These are phyloP conservation scores for Thermochaetoides thermophila DNA, from an alignment of 495 filamentous ascomycete genomes.

Conservation along the genomic window DNA sequence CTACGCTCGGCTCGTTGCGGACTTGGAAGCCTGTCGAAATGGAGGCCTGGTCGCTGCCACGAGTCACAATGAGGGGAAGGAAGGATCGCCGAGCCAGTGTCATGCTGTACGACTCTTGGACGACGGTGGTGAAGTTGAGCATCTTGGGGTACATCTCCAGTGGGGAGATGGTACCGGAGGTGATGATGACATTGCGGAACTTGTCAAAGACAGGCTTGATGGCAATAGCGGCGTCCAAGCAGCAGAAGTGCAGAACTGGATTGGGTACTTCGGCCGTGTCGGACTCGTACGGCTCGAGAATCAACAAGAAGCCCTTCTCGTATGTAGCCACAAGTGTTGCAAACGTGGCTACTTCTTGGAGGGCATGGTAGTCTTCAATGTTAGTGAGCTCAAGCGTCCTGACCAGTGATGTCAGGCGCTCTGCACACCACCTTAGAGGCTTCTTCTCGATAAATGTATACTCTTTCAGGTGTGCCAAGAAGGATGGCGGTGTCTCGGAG, in stretches of 20 bases:
- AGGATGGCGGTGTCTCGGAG: constrained; percentile 89
- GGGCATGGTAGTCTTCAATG: constrained; percentile 91
- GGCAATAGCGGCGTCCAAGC: constrained; percentile 92
- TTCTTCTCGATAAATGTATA: constrained; percentile 97
- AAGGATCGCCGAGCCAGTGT: constrained; percentile 91
- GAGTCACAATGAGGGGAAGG: constrained; percentile 91
- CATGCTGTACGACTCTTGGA: constrained; percentile 96
- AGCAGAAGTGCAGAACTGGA: constrained; percentile 89
- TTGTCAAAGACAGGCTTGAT: constrained; percentile 97
- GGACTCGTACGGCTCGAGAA: constrained; percentile 91
- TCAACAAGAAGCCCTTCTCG: constrained; percentile 91
- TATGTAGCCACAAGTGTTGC: constrained; percentile 97
- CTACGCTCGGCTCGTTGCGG: constrained; percentile 84
- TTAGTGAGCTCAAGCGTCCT: constrained; percentile 91
- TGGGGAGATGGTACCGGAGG: constrained; percentile 91
- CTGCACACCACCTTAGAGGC: constrained; percentile 86
- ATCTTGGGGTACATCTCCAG: constrained; percentile 99
- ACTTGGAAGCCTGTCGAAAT: constrained; percentile 87
- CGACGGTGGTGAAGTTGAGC: constrained; percentile 79
- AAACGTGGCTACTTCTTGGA: constrained; percentile 97
- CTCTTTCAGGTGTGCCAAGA: constrained; percentile 85
- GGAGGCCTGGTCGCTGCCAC: constrained; percentile 82
- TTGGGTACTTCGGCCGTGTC: constrained; percentile 93
- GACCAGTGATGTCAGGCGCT: constrained; percentile 87
- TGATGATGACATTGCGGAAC: constrained; percentile 96